Conservation (phyloP, 2,329 filamentous ascomycete genomes). For the Fusarium euwallaceae region DNA sequence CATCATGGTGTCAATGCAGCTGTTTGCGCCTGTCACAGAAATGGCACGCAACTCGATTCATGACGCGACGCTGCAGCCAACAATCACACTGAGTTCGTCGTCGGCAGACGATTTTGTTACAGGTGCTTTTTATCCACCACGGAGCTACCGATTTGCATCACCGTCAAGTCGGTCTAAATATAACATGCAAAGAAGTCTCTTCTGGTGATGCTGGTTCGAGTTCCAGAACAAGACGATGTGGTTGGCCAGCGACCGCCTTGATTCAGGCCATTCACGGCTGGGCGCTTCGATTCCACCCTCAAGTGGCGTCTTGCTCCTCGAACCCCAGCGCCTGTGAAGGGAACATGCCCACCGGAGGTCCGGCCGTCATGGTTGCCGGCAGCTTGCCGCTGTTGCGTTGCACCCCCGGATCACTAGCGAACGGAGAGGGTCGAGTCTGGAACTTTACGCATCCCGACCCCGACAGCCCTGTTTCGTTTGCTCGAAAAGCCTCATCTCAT, state of each 20-base stretch:
- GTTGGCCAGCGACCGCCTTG: slow-evolving; percentile 19
- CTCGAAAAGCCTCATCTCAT: background rate
- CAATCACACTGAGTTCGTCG: background rate
- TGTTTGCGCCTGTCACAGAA: slow-evolving; percentile 8
- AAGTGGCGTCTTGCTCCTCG: slow-evolving; percentile 21
- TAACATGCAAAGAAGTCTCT: slow-evolving; percentile 17
- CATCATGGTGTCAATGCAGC: slow-evolving; percentile 21
- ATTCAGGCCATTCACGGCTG: slow-evolving; percentile 11
- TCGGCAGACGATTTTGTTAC: slow-evolving; percentile 4
- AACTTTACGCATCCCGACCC: background rate
- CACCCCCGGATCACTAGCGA: slow-evolving; percentile 8
- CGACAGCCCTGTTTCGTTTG: background rate
- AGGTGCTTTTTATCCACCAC: slow-evolving; percentile 4
- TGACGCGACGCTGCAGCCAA: slow-evolving; percentile 1
- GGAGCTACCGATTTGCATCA: slow-evolving; percentile 24
- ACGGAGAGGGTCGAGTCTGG: slow-evolving; percentile 3
- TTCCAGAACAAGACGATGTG: slow-evolving; percentile 15
- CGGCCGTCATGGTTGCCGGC: slow-evolving; percentile 3
- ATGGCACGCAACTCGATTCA: slow-evolving; percentile 10
- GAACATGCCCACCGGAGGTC: slow-evolving; percentile 12
- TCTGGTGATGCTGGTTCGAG: slow-evolving; percentile 9
- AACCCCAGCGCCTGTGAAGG: slow-evolving; percentile 25
- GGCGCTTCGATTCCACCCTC: slow-evolving; percentile 14
- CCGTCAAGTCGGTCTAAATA: slow-evolving; percentile 11
- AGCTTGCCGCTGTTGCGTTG: slow-evolving; percentile 19